phyloP scores from a whole-genome alignment of 345 rosid species.

The Hypericum androsaemum region DNA sequence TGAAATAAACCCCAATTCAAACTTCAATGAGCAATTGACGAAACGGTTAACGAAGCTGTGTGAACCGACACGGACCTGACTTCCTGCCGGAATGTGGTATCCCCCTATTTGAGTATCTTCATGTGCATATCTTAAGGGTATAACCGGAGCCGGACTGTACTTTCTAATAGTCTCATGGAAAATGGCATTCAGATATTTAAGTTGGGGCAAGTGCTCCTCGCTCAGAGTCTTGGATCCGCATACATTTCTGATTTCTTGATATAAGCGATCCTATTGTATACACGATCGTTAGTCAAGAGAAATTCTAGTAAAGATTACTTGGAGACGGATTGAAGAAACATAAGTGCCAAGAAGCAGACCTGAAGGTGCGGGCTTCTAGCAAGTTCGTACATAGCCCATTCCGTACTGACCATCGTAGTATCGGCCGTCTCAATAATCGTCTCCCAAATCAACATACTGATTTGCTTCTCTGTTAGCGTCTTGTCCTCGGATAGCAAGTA shows the following conservation, averaged over 20 bases:
- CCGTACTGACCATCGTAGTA: conserved; percentile 68
- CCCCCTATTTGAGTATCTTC: conserved; percentile 80
- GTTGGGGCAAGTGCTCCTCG: conserved; percentile 49
- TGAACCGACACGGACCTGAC: conserved; percentile 34
- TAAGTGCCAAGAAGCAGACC: conserved; percentile 18
- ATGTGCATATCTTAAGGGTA: conserved; percentile 65
- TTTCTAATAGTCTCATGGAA: conserved; percentile 84
- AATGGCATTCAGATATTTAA: conserved; percentile 53
- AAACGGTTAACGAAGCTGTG: not conserved
- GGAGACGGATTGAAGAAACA: no score
- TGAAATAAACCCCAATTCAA: not conserved
- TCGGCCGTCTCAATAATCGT: conserved; percentile 68
- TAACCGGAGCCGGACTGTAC: conserved; percentile 59
- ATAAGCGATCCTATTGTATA: conserved; percentile 36
- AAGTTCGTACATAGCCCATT: conserved; percentile 87
- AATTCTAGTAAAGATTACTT: no score
- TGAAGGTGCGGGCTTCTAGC: conserved; percentile 53
- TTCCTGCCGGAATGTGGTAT: conserved; percentile 58
- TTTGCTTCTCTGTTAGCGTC: conserved; percentile 51
- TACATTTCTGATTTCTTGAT: conserved; percentile 32
- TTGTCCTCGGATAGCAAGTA: conserved; percentile 51
- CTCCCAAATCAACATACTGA: conserved; percentile 68
- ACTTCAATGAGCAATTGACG: not conserved
- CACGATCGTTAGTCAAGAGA: not conserved
- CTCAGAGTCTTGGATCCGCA: conserved; percentile 49